These are phyloP conservation scores for Adansonia digitata DNA, from an alignment of 345 rosid species.

Conservation along the genomic window DNA sequence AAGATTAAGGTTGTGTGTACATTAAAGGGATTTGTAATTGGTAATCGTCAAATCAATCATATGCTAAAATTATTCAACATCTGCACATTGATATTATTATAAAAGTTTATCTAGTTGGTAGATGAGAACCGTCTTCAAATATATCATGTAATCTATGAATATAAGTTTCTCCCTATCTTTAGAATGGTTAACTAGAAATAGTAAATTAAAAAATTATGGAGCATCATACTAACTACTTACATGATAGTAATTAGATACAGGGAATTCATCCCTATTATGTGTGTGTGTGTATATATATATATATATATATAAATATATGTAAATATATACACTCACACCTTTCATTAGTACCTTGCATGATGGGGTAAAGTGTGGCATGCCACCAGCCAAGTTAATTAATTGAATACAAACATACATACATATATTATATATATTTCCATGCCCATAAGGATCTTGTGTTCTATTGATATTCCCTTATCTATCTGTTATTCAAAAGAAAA, in stretches of 20 bases:
- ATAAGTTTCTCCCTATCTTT: neutral
- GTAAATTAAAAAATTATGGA: neutral
- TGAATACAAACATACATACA: neutral
- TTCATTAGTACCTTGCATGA: neutral
- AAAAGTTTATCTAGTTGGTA: neutral
- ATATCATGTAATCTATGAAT: neutral
- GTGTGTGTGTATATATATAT: neutral
- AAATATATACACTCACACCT: too few species aligned
- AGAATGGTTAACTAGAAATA: neutral
- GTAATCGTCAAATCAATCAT: neutral
- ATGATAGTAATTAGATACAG: neutral
- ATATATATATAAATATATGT: too few species aligned
- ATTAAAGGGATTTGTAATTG: neutral
- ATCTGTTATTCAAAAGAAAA: neutral
- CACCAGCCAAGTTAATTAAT: neutral
- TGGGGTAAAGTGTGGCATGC: neutral
- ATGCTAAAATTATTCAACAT: neutral
- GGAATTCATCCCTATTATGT: neutral
- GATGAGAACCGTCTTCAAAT: neutral
- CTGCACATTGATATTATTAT: neutral
- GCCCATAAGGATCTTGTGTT: neutral
- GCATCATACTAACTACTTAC: neutral
- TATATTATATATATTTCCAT: neutral
- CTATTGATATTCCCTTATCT: neutral
- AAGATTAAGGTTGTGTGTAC: neutral